A percentile compares a stretch with the other conserved stretches of the same genome.
Conservation (phyloP, 306 rosid genomes). For the Vachellia pachyceras region DNA sequence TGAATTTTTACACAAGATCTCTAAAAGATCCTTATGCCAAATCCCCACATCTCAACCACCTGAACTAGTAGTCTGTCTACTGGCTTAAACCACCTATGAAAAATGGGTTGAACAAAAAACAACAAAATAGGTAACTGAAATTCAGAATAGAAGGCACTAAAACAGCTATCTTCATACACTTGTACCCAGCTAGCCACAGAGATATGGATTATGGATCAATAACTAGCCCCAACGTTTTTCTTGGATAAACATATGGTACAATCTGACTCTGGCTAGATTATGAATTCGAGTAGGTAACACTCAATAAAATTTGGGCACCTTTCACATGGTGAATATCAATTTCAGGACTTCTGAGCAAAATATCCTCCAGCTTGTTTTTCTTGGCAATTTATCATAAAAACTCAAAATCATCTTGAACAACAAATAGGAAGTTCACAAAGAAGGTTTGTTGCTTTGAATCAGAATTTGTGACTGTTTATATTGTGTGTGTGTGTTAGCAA, state of each 20-base stretch:
- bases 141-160: background rate
- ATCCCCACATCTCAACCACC: too few relatives aligned
- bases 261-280: background rate
- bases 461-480: background rate
- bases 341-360: slow-evolving; percentile 3
- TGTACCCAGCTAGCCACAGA: slow-evolving; percentile 19
- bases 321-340: slow-evolving; percentile 13
- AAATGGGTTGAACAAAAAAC: too few relatives aligned
- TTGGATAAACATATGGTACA: background rate
- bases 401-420: slow-evolving; percentile 13
- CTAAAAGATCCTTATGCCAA: too few relatives aligned
- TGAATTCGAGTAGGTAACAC: background rate
- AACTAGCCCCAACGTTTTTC: slow-evolving; percentile 6
- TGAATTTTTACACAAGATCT: too few relatives aligned
- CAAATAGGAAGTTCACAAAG: slow-evolving; percentile 13
- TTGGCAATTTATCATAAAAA: slow-evolving; percentile 18
- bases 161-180: background rate
- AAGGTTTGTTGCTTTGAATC: slow-evolving; percentile 6
- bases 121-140: slow-evolving; percentile 1
- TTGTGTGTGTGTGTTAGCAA: background rate
- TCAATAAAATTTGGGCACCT: background rate
- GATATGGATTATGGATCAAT: slow-evolving; percentile 27
- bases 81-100: too few relatives aligned
- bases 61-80: too few relatives aligned
- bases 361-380: background rate